A percentile compares a stretch with the other conserved stretches of the same genome.
These are phyloP conservation scores for Podila minutissima DNA, from an alignment of 192 early-diverging fungal species.

Conservation along the genomic window DNA sequence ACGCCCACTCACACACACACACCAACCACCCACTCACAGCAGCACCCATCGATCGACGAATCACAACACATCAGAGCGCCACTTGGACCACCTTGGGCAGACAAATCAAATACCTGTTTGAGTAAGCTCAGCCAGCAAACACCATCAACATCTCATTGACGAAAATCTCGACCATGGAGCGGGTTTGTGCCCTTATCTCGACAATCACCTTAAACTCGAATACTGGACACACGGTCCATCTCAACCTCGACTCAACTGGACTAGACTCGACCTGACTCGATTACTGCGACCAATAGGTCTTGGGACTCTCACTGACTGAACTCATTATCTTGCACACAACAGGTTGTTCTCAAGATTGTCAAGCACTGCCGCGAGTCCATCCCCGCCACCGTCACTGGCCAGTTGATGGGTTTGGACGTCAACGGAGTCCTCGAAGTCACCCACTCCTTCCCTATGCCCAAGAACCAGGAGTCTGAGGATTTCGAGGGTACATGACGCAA, in stretches of 20 bases:
- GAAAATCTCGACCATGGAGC: no score
- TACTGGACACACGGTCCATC: not conserved
- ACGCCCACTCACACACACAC: not conserved
- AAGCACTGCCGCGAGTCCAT: conserved; percentile 93
- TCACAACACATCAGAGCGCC: no score
- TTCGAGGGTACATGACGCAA: conserved; percentile 25
- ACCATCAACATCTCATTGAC: not conserved
- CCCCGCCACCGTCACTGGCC: conserved; percentile 86
- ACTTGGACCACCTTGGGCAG: no score
- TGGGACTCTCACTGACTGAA: not conserved
- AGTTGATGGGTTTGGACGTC: conserved; percentile 94
- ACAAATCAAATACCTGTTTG: no score
- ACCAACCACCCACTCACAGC: not conserved
- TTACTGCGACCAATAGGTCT: no score
- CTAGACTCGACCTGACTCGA: not conserved
- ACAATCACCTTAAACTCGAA: not conserved
- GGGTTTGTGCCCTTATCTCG: no score
- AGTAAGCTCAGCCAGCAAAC: no score
- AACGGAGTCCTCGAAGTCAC: conserved; percentile 92
- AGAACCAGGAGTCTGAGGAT: conserved; percentile 53
- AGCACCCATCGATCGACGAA: conserved; percentile 1
- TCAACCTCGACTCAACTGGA: not conserved
- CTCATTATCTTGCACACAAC: not conserved
- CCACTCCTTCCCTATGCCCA: conserved; percentile 88
- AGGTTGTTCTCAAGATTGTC: conserved; percentile 95